Evolutionary conservation across 345 rosid genomes (phyloP).

Genomic region (Salix exigua): DNA sequence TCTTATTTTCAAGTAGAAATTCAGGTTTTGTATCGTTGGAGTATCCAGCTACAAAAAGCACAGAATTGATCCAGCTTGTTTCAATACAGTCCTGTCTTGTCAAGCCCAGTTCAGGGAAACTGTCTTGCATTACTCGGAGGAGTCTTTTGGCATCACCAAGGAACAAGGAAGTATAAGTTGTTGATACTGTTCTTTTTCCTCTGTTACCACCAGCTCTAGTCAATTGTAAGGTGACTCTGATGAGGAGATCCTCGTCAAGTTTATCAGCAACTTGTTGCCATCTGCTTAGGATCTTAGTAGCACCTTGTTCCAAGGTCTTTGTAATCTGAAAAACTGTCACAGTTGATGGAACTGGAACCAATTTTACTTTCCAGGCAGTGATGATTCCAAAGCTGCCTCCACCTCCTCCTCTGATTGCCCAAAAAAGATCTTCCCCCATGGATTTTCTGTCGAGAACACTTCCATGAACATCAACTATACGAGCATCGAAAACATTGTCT

Average conservation of each 20-base stretch:
- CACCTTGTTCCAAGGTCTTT: slow-evolving; percentile 11
- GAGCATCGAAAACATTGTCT: slow-evolving; percentile 64
- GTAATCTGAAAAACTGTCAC: slow-evolving; percentile 15
- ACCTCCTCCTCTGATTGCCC: background rate
- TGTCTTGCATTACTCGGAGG: slow-evolving; percentile 16
- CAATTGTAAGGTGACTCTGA: background rate
- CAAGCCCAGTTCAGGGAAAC: slow-evolving; percentile 38
- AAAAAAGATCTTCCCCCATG: background rate
- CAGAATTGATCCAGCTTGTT: slow-evolving; percentile 28
- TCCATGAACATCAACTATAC: slow-evolving; percentile 50
- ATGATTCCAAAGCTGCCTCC: background rate
- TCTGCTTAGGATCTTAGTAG: background rate
- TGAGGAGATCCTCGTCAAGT: slow-evolving; percentile 12
- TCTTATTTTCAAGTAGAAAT: slow-evolving; percentile 23
- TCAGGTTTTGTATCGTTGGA: slow-evolving; percentile 17
- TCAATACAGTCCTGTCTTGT: slow-evolving; percentile 21
- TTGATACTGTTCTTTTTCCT: slow-evolving; percentile 7
- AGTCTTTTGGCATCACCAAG: slow-evolving; percentile 24
- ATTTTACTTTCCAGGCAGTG: slow-evolving; percentile 16
- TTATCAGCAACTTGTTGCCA: slow-evolving; percentile 15
- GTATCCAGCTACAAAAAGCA: slow-evolving; percentile 14
- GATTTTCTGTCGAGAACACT: slow-evolving; percentile 45
- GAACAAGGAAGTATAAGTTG: slow-evolving; percentile 17
- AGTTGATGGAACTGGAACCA: slow-evolving; percentile 12
- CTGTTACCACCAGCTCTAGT: background rate